phyloP scores from a whole-genome alignment of 2,329 filamentous ascomycete species.

The Trichoderma simmonsii region DNA sequence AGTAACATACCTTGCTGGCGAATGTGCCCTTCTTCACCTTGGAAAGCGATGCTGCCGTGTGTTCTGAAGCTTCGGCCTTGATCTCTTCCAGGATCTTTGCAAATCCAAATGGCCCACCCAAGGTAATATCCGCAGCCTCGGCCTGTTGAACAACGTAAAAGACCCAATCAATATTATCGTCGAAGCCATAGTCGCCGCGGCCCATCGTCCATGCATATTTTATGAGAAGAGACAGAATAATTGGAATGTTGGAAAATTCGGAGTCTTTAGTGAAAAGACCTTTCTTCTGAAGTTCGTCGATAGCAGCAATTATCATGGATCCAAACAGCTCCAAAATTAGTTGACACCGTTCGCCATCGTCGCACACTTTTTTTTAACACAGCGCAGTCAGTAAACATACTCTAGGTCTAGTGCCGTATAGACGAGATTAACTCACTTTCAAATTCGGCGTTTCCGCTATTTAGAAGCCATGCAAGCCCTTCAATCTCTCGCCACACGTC shows the following conservation, averaged over 20 bases:
- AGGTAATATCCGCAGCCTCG: background rate
- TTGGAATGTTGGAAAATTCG: conserved; percentile 22
- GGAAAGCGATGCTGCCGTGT: background rate
- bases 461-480: conserved; percentile 22
- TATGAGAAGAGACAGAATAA: conserved; percentile 19
- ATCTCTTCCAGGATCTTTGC: background rate
- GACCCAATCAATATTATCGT: background rate
- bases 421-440: conserved; percentile 12
- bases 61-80: background rate
- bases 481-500: conserved; percentile 27
- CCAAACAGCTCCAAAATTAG: conserved; percentile 21
- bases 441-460: conserved; percentile 4
- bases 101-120: background rate
- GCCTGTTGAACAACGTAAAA: background rate
- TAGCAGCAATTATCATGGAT: conserved; percentile 15
- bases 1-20: background rate
- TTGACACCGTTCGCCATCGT: conserved; percentile 10
- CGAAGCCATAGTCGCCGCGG: conserved; percentile 14
- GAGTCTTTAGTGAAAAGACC: conserved; percentile 21
- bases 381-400: background rate
- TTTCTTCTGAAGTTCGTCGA: conserved; percentile 21
- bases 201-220: conserved; percentile 14
- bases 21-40: background rate
- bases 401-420: background rate
- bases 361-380: background rate